Percentiles rank a stretch among this genome's conserved stretches.
Evolutionary conservation across 768 basidiomycete species (phyloP).

Genomic region (Trametes villosa): DNA sequence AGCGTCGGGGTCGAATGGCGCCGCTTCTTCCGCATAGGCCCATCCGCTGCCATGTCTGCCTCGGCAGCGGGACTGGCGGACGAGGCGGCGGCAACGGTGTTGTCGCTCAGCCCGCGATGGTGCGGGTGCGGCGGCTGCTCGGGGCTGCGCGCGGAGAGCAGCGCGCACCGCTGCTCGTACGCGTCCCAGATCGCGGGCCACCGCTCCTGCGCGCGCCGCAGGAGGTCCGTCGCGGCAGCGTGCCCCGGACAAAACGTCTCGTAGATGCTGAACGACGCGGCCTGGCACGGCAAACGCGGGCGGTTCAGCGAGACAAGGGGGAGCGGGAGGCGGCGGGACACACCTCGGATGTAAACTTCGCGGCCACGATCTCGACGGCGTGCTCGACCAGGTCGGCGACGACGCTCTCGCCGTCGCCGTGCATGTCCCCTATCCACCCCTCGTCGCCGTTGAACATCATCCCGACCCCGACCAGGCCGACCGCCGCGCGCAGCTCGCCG

Average conservation of each 20-base stretch:
- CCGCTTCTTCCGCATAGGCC: slow-evolving; percentile 19
- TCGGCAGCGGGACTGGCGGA: slow-evolving; percentile 12
- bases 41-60: background rate
- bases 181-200: slow-evolving; percentile 78
- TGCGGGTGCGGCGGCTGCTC: slow-evolving; percentile 5
- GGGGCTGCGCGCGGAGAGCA: slow-evolving; percentile 45
- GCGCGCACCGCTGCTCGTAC: slow-evolving; percentile 77
- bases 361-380: slow-evolving; percentile 30
- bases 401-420: slow-evolving; percentile 13
- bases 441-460: slow-evolving; percentile 21
- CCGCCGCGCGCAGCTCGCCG: slow-evolving; percentile 51
- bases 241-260: slow-evolving; percentile 88
- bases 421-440: slow-evolving; percentile 10
- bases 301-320: slow-evolving; percentile 9
- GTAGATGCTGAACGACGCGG: slow-evolving; percentile 76
- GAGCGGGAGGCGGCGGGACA: slow-evolving; percentile 7
- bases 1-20: slow-evolving; percentile 27
- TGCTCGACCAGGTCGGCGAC: slow-evolving; percentile 26
- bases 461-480: slow-evolving; percentile 55
- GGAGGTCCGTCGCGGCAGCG: slow-evolving; percentile 74
- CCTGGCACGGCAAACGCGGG: slow-evolving; percentile 47
- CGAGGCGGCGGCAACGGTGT: background rate
- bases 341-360: slow-evolving; percentile 31
- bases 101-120: slow-evolving; percentile 6
- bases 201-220: slow-evolving; percentile 67